A percentile compares a stretch with the other conserved stretches of the same genome.
These are phyloP conservation scores for Irpex sp. DNA, from an alignment of 1,284 basidiomycete species.

Conservation along the genomic window DNA sequence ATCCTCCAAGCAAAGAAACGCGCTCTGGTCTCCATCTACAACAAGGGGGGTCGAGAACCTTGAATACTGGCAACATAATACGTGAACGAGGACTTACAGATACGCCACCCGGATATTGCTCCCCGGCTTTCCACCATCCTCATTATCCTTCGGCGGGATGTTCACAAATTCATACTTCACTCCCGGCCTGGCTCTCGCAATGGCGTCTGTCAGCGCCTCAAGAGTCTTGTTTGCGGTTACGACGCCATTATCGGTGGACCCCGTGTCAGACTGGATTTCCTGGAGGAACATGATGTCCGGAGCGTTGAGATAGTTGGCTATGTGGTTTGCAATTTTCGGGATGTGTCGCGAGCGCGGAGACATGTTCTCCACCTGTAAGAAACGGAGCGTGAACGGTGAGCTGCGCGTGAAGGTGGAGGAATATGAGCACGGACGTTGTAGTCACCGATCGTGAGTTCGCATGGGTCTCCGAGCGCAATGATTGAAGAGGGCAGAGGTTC, in stretches of 20 bases:
- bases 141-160: conserved; percentile 46
- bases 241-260: conserved; percentile 48
- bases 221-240: conserved; percentile 53
- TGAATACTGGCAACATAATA: neutral
- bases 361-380: conserved; percentile 53
- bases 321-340: conserved; percentile 47
- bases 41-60: neutral
- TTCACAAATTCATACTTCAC: conserved; percentile 43
- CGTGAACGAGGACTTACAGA: conserved; percentile 29
- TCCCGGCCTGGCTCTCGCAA: conserved; percentile 33
- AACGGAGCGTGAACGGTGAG: neutral
- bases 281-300: conserved; percentile 63
- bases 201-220: conserved; percentile 43
- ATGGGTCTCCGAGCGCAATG: conserved; percentile 30
- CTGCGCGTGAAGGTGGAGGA: neutral
- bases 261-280: conserved; percentile 63
- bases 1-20: conserved; percentile 22
- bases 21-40: conserved; percentile 23
- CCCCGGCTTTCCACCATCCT: conserved; percentile 60
- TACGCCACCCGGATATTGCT: conserved; percentile 62
- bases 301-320: conserved; percentile 43
- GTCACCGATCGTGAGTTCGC: conserved; percentile 51
- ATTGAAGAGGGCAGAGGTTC: conserved; percentile 36
- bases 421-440: conserved; percentile 41
- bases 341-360: conserved; percentile 45